phyloP scores from a whole-genome alignment of 2,329 filamentous ascomycete species.

The Diaporthe destruens region DNA sequence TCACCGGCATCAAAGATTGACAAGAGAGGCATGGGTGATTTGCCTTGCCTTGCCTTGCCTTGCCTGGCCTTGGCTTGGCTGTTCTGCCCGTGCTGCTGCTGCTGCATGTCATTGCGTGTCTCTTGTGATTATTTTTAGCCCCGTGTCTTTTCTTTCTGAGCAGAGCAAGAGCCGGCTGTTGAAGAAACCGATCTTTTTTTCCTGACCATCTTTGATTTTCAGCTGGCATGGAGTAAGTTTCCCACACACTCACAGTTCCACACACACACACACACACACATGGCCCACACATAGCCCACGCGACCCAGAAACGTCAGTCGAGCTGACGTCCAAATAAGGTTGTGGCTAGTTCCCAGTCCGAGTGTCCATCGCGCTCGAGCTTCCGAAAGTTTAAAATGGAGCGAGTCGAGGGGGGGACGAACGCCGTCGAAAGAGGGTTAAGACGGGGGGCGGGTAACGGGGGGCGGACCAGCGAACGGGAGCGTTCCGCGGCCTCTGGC shows the following conservation, averaged over 20 bases:
- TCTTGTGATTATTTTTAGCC: neutral
- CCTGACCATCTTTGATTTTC: too few relatives aligned
- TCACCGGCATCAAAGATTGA: constrained; percentile 32
- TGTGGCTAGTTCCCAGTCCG: constrained; percentile 37
- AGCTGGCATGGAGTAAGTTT: too few relatives aligned
- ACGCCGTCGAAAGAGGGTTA: constrained; percentile 8
- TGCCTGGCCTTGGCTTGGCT: too few relatives aligned
- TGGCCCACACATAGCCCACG: neutral
- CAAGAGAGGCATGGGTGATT: neutral
- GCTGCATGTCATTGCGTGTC: constrained; percentile 2
- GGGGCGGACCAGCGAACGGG: constrained; percentile 13
- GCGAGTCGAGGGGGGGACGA: constrained; percentile 3
- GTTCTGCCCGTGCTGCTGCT: neutral
- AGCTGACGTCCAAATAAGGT: constrained; percentile 42
- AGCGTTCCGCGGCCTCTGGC: constrained; percentile 26
- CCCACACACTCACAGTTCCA: neutral
- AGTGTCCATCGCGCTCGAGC: constrained; percentile 37
- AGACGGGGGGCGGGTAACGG: constrained; percentile 4
- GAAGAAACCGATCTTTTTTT: neutral
- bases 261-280: too few relatives aligned
- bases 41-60: too few relatives aligned
- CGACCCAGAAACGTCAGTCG: neutral
- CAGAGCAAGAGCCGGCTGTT: neutral
- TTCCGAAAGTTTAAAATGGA: constrained; percentile 39
- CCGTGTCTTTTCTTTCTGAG: neutral